These are phyloP conservation scores for Limonomyces culmigenus DNA, from an alignment of 1,284 basidiomycete species.

Conservation along the genomic window DNA sequence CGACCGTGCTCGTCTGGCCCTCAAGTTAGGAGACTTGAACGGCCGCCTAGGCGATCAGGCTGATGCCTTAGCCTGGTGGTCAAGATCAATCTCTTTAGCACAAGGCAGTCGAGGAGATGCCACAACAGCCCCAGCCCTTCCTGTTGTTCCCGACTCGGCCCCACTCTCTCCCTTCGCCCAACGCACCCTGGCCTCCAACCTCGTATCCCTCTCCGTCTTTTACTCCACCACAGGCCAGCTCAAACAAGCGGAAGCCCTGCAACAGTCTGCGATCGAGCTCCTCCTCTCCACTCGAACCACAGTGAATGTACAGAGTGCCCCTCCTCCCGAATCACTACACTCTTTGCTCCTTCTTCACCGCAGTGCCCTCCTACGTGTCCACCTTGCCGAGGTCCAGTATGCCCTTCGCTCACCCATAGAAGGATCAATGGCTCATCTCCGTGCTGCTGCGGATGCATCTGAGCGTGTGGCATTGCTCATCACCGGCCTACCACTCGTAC, in stretches of 20 bases:
- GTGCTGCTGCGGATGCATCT: constrained; percentile 43
- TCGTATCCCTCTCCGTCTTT: constrained; percentile 57
- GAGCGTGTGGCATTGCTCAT: constrained; percentile 46
- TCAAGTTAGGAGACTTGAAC: constrained; percentile 50
- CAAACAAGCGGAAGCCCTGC: constrained; percentile 44
- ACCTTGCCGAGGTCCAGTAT: constrained; percentile 60
- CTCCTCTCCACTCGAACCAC: constrained; percentile 32
- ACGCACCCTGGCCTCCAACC: constrained; percentile 43
- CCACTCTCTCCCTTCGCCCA: constrained; percentile 49
- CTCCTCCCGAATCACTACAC: constrained; percentile 40
- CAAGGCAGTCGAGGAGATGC: constrained; percentile 10
- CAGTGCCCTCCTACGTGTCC: constrained; percentile 52
- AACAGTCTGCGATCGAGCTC: constrained; percentile 49
- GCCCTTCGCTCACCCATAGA: constrained; percentile 27
- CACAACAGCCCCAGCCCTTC: neutral
- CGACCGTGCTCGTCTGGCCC: constrained; percentile 37
- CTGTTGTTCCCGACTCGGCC: constrained; percentile 12
- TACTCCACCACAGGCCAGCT: constrained; percentile 54
- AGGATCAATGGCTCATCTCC: constrained; percentile 38
- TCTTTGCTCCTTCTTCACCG: constrained; percentile 55
- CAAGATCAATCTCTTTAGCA: constrained; percentile 30
- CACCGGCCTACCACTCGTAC: constrained; percentile 22
- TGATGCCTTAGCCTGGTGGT: constrained; percentile 53
- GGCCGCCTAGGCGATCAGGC: constrained; percentile 30
- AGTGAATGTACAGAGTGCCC: constrained; percentile 28